phyloP scores from a whole-genome alignment of 2,329 filamentous ascomycete species.

The Diaporthe ilicicola region DNA sequence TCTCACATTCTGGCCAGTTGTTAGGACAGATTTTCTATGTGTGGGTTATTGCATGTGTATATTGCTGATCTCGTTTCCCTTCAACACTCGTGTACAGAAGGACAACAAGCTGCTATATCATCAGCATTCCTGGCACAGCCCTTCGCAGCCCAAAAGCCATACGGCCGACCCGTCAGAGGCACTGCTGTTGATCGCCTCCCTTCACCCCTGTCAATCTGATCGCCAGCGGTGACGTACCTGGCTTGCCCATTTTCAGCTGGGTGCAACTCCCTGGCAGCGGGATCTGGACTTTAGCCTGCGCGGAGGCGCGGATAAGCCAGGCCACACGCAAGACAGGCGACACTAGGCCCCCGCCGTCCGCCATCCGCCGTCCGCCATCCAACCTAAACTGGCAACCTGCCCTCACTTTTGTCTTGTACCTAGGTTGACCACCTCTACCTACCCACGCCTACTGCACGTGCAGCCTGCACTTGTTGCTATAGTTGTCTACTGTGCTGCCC shows the following conservation, averaged over 20 bases:
- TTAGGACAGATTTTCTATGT: not conserved
- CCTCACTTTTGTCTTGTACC: not conserved
- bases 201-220: not conserved
- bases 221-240: slow-evolving; percentile 11
- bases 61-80: not conserved
- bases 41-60: not conserved
- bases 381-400: not conserved
- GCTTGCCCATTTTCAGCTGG: slow-evolving; percentile 3
- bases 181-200: not conserved
- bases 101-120: not conserved
- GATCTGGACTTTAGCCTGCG: slow-evolving; percentile 7
- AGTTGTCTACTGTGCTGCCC: too few relatives aligned
- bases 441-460: not conserved
- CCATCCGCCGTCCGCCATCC: not conserved
- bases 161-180: not conserved
- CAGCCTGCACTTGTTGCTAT: not conserved
- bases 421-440: not conserved
- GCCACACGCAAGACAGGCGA: not conserved
- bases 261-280: slow-evolving; percentile 22
- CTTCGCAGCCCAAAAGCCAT: not conserved
- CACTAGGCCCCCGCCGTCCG: slow-evolving; percentile 9
- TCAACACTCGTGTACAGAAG: too few relatives aligned
- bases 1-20: not conserved
- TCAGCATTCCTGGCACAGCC: slow-evolving; percentile 4
- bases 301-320: slow-evolving; percentile 1